Conservation (phyloP, 257 asterid genomes). For the Striga asiatica region DNA sequence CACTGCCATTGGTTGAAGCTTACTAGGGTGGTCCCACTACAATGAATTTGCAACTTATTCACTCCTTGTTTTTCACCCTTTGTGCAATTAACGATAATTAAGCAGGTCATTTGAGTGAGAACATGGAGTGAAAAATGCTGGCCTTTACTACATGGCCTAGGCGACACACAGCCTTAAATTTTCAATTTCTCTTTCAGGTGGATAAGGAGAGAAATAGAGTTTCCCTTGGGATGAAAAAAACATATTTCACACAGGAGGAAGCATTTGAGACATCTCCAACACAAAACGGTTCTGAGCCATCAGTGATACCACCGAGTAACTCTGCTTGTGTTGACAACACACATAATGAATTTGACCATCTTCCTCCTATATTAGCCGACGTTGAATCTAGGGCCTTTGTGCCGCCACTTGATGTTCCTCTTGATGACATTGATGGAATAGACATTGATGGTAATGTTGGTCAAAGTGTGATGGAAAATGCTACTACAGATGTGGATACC, state of each 20-base stretch:
- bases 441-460: constrained; percentile 30
- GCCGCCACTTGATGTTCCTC: constrained; percentile 82
- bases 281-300: constrained; percentile 20
- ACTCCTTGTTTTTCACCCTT: background rate
- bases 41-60: background rate
- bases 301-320: constrained; percentile 21
- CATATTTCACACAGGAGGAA: constrained; percentile 43
- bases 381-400: constrained; percentile 69
- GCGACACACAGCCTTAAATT: constrained; percentile 3
- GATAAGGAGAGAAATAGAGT: constrained; percentile 76
- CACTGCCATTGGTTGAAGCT: too few relatives aligned
- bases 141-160: background rate
- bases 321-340: constrained; percentile 14
- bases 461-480: constrained; percentile 24
- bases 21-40: background rate
- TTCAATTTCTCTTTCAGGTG: constrained; percentile 37
- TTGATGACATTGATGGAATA: constrained; percentile 54
- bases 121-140: background rate
- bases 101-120: background rate
- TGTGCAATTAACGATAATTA: background rate
- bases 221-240: constrained; percentile 83
- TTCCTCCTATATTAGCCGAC: constrained; percentile 36
- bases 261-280: constrained; percentile 22
- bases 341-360: constrained; percentile 22
- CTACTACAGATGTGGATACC: constrained; percentile 20